phyloP scores from a whole-genome alignment of 148 eudicot genomes.

The Nyssa sinensis region DNA sequence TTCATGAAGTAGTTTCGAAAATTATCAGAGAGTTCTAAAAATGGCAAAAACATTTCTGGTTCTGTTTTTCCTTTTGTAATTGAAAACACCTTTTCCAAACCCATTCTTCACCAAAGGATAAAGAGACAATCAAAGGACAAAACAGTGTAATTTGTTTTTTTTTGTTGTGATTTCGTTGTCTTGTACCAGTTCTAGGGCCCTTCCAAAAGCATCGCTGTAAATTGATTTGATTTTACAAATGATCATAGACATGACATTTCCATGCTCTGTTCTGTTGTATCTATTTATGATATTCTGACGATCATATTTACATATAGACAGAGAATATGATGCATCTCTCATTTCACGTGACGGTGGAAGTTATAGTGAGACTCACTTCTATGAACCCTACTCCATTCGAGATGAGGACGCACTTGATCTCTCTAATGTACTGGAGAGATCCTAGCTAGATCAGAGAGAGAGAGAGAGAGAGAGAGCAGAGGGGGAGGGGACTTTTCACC shows the following conservation, averaged over 20 bases:
- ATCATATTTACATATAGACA: not conserved
- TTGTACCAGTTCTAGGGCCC: not conserved
- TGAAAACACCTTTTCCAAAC: not conserved
- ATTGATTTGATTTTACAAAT: too few species aligned
- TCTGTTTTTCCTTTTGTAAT: not conserved
- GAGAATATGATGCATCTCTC: not conserved
- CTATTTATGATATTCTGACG: not conserved
- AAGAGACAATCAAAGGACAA: not conserved
- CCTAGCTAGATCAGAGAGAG: not conserved
- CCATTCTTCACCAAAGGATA: not conserved
- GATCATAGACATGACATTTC: not conserved
- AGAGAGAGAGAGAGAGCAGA: not conserved
- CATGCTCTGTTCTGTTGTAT: not conserved
- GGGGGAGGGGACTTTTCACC: too few species aligned
- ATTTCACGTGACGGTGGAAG: too few species aligned
- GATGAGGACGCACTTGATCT: too few species aligned
- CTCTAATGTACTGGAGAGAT: not conserved
- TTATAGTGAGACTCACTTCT: too few species aligned
- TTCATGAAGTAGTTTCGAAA: too few species aligned
- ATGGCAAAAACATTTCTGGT: not conserved
- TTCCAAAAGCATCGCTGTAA: not conserved
- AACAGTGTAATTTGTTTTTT: not conserved
- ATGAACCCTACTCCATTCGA: too few species aligned
- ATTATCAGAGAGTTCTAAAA: too few species aligned
- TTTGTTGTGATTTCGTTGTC: not conserved